Conservation (phyloP, 1,139 yeast genomes). For the Zygosaccharomyces sapae region DNA sequence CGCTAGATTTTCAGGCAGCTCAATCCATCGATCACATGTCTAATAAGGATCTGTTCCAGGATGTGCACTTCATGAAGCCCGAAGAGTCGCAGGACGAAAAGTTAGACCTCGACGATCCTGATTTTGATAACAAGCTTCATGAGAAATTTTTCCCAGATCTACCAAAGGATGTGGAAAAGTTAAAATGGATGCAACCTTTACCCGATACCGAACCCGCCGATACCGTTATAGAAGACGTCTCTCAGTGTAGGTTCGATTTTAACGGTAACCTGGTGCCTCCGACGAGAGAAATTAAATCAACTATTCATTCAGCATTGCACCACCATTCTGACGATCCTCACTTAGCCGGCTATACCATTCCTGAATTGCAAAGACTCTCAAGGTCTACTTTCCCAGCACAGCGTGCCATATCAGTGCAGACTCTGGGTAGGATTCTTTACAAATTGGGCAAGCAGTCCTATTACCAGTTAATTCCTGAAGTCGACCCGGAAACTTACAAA, state of each 20-base stretch:
- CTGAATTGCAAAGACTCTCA: conserved; percentile 74
- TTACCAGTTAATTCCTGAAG: conserved; percentile 46
- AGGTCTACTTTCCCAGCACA: conserved; percentile 82
- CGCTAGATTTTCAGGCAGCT: conserved; percentile 42
- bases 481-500: conserved; percentile 40
- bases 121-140: conserved; percentile 73
- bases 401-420: conserved; percentile 78
- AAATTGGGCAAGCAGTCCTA: conserved; percentile 67
- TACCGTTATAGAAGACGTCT: conserved; percentile 53
- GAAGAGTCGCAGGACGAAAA: conserved; percentile 27
- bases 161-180: conserved; percentile 73
- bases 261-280: conserved; percentile 70
- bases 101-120: conserved; percentile 66
- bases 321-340: conserved; percentile 89
- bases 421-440: conserved; percentile 80
- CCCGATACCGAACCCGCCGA: conserved; percentile 43
- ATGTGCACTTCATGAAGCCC: conserved; percentile 56
- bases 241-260: conserved; percentile 82
- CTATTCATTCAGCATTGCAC: conserved; percentile 69
- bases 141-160: conserved; percentile 85
- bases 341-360: conserved; percentile 85
- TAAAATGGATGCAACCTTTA: conserved; percentile 86
- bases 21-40: conserved; percentile 45
- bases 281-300: conserved; percentile 41
- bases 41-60: conserved; percentile 40